phyloP scores from a whole-genome alignment of 192 early-diverging fungal genomes.

The Mortierella alpina region DNA sequence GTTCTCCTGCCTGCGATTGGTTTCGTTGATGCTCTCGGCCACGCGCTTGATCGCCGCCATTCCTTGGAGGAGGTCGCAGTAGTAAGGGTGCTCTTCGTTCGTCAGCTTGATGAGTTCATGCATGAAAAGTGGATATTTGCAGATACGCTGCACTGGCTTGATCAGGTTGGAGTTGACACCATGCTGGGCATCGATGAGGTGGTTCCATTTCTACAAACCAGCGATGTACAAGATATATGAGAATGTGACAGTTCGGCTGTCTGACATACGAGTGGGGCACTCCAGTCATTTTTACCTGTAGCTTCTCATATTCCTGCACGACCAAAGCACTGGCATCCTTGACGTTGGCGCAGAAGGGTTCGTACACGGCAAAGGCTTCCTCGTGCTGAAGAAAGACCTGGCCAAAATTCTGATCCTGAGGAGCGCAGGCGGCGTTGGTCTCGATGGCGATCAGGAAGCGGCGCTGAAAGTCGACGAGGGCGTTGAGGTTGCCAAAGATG shows the following conservation, averaged over 20 bases:
- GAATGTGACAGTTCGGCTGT: neutral
- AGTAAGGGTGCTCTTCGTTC: constrained; percentile 58
- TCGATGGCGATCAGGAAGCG: constrained; percentile 94
- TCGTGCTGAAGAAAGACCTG: constrained; percentile 79
- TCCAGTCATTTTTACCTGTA: constrained; percentile 58
- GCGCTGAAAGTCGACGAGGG: constrained; percentile 96
- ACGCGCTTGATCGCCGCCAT: constrained; percentile 84
- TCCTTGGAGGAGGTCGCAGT: constrained; percentile 76
- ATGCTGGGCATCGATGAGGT: constrained; percentile 84
- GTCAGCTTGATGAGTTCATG: constrained; percentile 75
- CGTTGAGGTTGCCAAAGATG: constrained; percentile 94
- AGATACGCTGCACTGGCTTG: constrained; percentile 97
- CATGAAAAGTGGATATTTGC: constrained; percentile 97
- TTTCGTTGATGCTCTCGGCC: constrained; percentile 91
- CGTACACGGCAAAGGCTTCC: constrained; percentile 85
- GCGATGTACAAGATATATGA: neutral
- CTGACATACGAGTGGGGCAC: neutral
- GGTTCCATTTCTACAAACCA: constrained; percentile 58
- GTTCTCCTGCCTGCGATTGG: constrained; percentile 90
- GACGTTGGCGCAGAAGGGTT: constrained; percentile 95
- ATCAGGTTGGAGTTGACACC: constrained; percentile 93
- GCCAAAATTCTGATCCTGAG: constrained; percentile 90
- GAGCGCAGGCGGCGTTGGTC: constrained; percentile 73
- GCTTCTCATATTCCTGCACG: constrained; percentile 66
- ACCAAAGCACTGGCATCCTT: constrained; percentile 77